These are phyloP conservation scores for Pouteria campechiana DNA, from an alignment of 179 eudicot genomes.

Conservation along the genomic window DNA sequence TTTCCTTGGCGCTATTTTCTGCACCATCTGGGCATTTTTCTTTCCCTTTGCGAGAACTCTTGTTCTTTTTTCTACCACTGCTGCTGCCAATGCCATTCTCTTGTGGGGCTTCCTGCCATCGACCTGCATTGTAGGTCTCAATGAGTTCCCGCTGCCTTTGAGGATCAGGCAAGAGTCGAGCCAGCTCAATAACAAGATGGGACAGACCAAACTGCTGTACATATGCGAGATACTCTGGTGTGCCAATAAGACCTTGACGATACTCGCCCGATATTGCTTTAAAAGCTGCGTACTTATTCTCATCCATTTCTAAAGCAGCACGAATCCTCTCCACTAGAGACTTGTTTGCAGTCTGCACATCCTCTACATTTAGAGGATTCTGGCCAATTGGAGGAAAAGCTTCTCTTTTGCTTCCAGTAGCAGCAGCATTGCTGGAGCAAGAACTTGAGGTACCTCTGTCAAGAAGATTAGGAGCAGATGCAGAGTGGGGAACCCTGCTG, in stretches of 20 bases:
- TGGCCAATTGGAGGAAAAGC: slow-evolving; percentile 21
- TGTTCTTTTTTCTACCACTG: slow-evolving; percentile 16
- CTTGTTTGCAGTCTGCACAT: slow-evolving; percentile 77
- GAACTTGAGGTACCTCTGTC: slow-evolving; percentile 34
- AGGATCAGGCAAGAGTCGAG: slow-evolving; percentile 67
- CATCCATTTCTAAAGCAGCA: slow-evolving; percentile 52
- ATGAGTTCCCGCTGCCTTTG: slow-evolving; percentile 64
- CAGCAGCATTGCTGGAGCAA: slow-evolving; percentile 67
- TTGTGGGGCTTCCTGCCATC: slow-evolving; percentile 13
- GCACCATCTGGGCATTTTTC: slow-evolving; percentile 38
- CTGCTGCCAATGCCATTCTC: slow-evolving; percentile 32
- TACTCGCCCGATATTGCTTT: slow-evolving; percentile 72
- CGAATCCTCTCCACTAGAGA: slow-evolving; percentile 84
- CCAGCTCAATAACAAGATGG: slow-evolving; percentile 80
- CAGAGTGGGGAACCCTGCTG: slow-evolving; percentile 47
- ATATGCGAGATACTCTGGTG: slow-evolving; percentile 48
- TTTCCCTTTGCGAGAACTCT: slow-evolving; percentile 42
- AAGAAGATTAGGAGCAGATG: slow-evolving; percentile 60
- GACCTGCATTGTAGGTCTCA: slow-evolving; percentile 39
- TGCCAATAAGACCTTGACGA: slow-evolving; percentile 63
- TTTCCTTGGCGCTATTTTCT: slow-evolving; percentile 24
- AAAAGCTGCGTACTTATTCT: slow-evolving; percentile 58
- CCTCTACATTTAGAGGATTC: slow-evolving; percentile 28
- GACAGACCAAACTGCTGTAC: slow-evolving; percentile 74
- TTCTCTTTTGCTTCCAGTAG: slow-evolving; percentile 39